phyloP scores from a whole-genome alignment of 306 rosid genomes.

The Malus asiatica region DNA sequence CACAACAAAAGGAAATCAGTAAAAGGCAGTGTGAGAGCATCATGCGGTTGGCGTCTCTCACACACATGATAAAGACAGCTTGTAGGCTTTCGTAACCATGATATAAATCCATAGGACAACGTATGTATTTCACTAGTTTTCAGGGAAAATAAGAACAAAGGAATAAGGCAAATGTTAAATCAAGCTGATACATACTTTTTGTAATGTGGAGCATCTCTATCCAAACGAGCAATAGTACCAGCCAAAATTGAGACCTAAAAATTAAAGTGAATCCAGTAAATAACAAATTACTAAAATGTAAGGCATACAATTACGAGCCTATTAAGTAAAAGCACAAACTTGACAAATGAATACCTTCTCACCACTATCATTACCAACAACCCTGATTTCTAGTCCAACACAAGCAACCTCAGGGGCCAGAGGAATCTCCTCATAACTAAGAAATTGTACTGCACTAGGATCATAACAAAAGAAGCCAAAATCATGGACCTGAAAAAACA shows the following conservation, averaged over 20 bases:
- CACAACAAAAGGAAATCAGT: not conserved
- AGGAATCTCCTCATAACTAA: slow-evolving; percentile 80
- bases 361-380: slow-evolving; percentile 96
- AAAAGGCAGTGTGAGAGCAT: not conserved
- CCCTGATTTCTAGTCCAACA: slow-evolving; percentile 94
- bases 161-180: not conserved
- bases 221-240: slow-evolving; percentile 95
- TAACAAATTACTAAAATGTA: not conserved
- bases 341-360: slow-evolving; percentile 62
- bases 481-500: slow-evolving; percentile 75
- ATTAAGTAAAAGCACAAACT: not conserved
- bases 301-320: not conserved
- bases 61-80: not conserved
- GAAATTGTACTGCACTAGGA: slow-evolving; percentile 71
- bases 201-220: slow-evolving; percentile 96
- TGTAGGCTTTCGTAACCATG: not conserved
- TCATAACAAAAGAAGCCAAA: slow-evolving; percentile 94
- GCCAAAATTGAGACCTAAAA: slow-evolving; percentile 93
- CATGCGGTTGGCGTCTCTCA: not conserved
- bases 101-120: not conserved
- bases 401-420: slow-evolving; percentile 84
- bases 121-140: not conserved
- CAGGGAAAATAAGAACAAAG: not conserved
- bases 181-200: slow-evolving; percentile 53
- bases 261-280: slow-evolving; percentile 15